Evolutionary conservation across 108 stramenopile genomes (phyloP), one percentile per base, ranked within the genome.

Genomic region (Skeletonema menzelii): DNA sequence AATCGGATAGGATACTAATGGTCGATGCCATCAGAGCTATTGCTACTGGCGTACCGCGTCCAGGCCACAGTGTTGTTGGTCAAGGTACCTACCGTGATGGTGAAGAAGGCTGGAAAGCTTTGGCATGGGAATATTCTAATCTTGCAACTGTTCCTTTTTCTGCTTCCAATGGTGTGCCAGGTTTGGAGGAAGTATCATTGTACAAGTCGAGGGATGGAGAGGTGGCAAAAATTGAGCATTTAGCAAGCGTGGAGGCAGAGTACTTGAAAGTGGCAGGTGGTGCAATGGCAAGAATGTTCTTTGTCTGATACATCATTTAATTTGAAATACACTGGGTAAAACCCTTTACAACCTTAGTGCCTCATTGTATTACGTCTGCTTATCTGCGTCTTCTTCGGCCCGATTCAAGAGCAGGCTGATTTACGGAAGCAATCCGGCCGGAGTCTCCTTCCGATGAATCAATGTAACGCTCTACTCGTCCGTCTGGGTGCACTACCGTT

Each of bases 201-300:
- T 90, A 92, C 63, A 65, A 74, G 67, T 70, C 79, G 49, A 73
- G 75, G 49, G 77, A 79, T 44, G 89, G 77, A 8, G 69, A 86
- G 46, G 70, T 91, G 15, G 83, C 86, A 27, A 64, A 20, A 11
- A 82, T 95, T 76, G 90, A 92, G 63, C 88, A 91, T 69, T 65
- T 92, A 70, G 94, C 86, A n/a, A 85, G 91, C 57, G 67, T 38
- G 24, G 81, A 74, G 64, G 82, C 82, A 30, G 75, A 77, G 0
- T 90, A 95, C 70, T 72, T 91, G 66, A 67, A 69, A 32, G 75
- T 62, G 17, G 90, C 91, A 2, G 94, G 94, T 37, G 94, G 94
- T 19, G 90, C 94, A 44, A 95, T 95, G 91, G 91, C 88, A 12
- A 79, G 91, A 27, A 61, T 95, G 38, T 95, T 95, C 56, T 92